Base-by-base conservation (phyloP, 2,329 filamentous ascomycete species). In the Epichloe brachyelytri region DNA sequence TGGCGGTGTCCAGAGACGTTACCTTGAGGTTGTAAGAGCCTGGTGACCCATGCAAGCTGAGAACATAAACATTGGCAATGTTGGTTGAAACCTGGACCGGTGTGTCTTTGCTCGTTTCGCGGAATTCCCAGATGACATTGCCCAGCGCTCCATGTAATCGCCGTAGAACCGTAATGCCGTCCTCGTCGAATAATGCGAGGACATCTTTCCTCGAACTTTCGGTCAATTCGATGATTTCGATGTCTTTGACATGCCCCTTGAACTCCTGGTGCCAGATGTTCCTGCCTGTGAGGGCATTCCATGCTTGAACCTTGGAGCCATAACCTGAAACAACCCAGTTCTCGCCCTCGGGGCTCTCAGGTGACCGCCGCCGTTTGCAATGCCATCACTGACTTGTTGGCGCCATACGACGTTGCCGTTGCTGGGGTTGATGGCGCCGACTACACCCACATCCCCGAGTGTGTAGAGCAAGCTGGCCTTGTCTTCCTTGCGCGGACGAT, bases 391-490 rank as follows among this genome's bases (percentile, higher is more conserved):
- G 44, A 95, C 67, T 49, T 80, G 71, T 62, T 96, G 91, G 50
- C 93, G 79, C 93, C 93, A 98, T 2, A 96, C 78, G 15, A 96
- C 64, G 2, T 79, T 76, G 17, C 93, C 91, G 62, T 85, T 90
- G 63, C 83, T 85, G 2, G 93, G 93, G 60, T 96, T 94, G 45
- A 97, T 77, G 1, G 91, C 91, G 46, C 88, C 93, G 17, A 98
- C 69, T 2, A 96, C 79, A 38, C 83, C 81, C 46, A 89, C 77
- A 52, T 96, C 87, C 56, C 88, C 94, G 43, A 97, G 72, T 0
- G 93, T 94, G 67, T 96, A 98, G 49, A 98, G 77, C 38, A 98
- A 76, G 50, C 87, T 91, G 37, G 90, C 90, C 67, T 87, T 88
- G 55, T 91, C 90, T 58, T 83, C 80, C 55, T 80, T 77, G 61